Evolutionary conservation across 129 eudicot genomes (phyloP).

Genomic region (Logfia minima): DNA sequence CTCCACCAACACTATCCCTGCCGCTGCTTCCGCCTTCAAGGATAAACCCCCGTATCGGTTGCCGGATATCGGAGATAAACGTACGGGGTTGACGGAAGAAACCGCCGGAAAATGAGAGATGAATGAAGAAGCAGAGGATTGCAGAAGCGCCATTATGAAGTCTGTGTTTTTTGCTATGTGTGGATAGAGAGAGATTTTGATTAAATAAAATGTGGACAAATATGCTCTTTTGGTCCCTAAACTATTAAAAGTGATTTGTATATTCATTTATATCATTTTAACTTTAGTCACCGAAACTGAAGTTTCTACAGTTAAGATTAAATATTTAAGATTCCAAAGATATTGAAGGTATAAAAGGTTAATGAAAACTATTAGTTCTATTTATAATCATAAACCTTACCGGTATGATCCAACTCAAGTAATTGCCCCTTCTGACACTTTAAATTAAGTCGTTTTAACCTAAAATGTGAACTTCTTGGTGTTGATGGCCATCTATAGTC

Average conservation of each 20-base stretch:
- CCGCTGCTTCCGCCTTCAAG: conserved; percentile 62
- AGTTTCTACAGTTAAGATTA: too few species aligned
- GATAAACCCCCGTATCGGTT: conserved; percentile 33
- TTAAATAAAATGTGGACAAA: conserved; percentile 12
- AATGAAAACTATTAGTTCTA: too few species aligned
- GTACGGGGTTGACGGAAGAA: conserved; percentile 28
- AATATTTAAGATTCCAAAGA: too few species aligned
- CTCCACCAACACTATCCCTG: conserved; percentile 64
- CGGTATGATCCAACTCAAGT: too few species aligned
- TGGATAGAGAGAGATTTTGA: conserved; percentile 26
- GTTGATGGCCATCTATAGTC: too few species aligned
- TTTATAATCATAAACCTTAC: too few species aligned
- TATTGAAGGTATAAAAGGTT: too few species aligned
- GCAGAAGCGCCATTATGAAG: conserved; percentile 69
- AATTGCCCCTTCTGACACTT: too few species aligned
- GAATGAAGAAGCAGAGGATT: conserved; percentile 72
- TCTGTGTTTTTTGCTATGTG: conserved; percentile 15
- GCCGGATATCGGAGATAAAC: conserved; percentile 26
- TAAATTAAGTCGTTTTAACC: too few species aligned
- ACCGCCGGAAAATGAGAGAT: conserved; percentile 47
- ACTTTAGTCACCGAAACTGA: neutral
- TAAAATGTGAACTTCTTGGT: too few species aligned
- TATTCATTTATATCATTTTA: neutral
- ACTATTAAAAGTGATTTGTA: neutral
- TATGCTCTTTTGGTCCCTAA: conserved; percentile 19